A percentile compares a stretch with the other conserved stretches of the same genome.
These are phyloP conservation scores for Rubia peregrina DNA, from an alignment of 305 asterid species.

Conservation along the genomic window DNA sequence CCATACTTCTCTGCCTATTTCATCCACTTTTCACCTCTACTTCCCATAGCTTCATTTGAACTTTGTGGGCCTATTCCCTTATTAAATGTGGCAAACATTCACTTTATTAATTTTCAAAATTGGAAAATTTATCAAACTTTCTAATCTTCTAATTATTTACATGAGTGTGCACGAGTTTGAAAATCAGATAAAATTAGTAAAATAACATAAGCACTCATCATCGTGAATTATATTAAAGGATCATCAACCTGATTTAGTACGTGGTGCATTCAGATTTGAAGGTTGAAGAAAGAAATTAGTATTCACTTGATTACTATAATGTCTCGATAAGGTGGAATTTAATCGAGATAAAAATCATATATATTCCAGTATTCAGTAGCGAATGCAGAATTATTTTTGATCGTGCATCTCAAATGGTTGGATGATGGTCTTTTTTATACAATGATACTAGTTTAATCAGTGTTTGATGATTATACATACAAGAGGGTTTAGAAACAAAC, in stretches of 20 bases:
- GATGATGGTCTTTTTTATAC: background rate
- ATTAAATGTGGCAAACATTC: background rate
- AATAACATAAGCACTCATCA: too few species aligned
- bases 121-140: background rate
- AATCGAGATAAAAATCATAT: too few species aligned
- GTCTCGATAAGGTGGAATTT: too few species aligned
- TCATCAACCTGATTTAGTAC: background rate
- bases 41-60: constrained; percentile 12
- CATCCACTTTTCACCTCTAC: constrained; percentile 49
- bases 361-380: too few species aligned
- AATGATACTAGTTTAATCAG: constrained; percentile 10
- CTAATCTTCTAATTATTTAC: too few species aligned
- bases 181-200: too few species aligned
- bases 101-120: background rate
- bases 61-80: constrained; percentile 39
- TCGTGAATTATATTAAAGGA: background rate
- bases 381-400: background rate
- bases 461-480: constrained; percentile 7
- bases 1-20: constrained; percentile 42
- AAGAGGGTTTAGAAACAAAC: constrained; percentile 13
- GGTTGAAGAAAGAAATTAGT: background rate
- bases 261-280: background rate
- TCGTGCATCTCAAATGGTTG: background rate
- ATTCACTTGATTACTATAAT: background rate
- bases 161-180: background rate